phyloP scores from a whole-genome alignment of 2,329 filamentous ascomycete genomes.

The Aspergillus brasiliensis region DNA sequence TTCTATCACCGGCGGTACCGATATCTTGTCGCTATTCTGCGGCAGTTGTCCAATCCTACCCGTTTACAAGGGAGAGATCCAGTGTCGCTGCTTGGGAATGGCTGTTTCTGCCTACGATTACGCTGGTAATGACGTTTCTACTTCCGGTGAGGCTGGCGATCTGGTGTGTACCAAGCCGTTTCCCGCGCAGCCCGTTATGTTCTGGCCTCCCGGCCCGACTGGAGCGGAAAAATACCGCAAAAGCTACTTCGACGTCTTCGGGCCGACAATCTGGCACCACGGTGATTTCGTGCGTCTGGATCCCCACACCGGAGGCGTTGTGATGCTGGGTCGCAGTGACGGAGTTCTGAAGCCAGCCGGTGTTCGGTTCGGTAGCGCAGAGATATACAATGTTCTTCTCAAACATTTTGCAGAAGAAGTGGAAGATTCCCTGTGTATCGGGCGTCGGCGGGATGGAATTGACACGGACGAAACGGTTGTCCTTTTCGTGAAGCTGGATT shows the following conservation, averaged over 20 bases:
- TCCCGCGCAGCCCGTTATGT: conserved; percentile 85
- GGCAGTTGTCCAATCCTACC: conserved; percentile 76
- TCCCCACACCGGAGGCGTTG: conserved; percentile 70
- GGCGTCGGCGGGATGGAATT: conserved; percentile 65
- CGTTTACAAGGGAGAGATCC: conserved; percentile 72
- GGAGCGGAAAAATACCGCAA: conserved; percentile 76
- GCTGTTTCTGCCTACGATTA: conserved; percentile 63
- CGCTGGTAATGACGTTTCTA: conserved; percentile 59
- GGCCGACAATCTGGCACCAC: conserved; percentile 76
- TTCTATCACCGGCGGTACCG: conserved; percentile 93
- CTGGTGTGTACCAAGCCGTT: conserved; percentile 85
- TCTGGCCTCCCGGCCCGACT: conserved; percentile 68
- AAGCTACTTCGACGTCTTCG: conserved; percentile 87
- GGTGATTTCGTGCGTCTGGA: conserved; percentile 85
- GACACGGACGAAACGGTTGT: conserved; percentile 86
- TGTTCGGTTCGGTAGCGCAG: conserved; percentile 87
- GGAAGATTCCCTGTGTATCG: conserved; percentile 85
- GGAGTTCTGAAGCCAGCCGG: conserved; percentile 91
- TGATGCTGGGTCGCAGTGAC: conserved; percentile 91
- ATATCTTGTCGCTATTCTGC: conserved; percentile 94
- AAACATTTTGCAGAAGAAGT: conserved; percentile 77
- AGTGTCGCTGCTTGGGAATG: conserved; percentile 78
- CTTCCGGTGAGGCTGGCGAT: conserved; percentile 74
- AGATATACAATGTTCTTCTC: conserved; percentile 94
- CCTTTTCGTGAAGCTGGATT: conserved; percentile 78